Base-by-base conservation (phyloP, 2,329 filamentous ascomycete genomes). In the Aspergillus fructus region DNA sequence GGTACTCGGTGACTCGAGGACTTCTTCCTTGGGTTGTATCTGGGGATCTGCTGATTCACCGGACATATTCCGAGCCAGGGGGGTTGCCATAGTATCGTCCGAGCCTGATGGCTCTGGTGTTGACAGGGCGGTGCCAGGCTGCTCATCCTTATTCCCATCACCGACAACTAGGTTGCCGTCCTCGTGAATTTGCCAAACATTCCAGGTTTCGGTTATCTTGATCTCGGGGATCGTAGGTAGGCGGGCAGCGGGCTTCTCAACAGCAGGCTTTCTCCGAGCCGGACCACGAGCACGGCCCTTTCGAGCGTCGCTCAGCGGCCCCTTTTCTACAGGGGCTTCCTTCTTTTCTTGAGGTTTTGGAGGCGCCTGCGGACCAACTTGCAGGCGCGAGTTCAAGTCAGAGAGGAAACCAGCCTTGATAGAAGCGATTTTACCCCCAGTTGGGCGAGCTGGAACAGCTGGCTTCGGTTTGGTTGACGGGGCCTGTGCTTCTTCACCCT, bases 391-490 rank as follows among this genome's bases (percentile, higher is more conserved):
- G 74, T 97, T 96, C 42, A 99, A 79, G 69, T 97, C 93, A 45
- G 87, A 92, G 83, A 99, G 86, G 74, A 99, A 97, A 3, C 90
- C 91, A 39, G 90, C 90, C 75, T 96, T 92, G 33, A 99, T 79
- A 23, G 91, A 89, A 15, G 93, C 91, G 71, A 99, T 96, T 79
- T 97, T 97, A 66, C 86, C 85, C 9, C 90, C 90, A 43, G 83
- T 82, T 2, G 92, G 90, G 46, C 91, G 86, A 13, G 87, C 84
- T 11, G 94, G 93, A 2, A 97, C 84, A 0, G 86, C 84, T 4
- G 94, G 93, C 71, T 97, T 97, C n/a, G 85, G 75, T 71, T 92
- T 96, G 12, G 74, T 66, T 37, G 67, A 59, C 4, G 64, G 58
- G 17, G 74, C 70, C 23, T 66, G 65, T 27, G 73, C 55, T 49